Percentiles rank a stretch among this genome's conserved stretches.
These are phyloP conservation scores for Ambrosia artemisiifolia DNA, from an alignment of 129 eudicot species.

Conservation along the genomic window DNA sequence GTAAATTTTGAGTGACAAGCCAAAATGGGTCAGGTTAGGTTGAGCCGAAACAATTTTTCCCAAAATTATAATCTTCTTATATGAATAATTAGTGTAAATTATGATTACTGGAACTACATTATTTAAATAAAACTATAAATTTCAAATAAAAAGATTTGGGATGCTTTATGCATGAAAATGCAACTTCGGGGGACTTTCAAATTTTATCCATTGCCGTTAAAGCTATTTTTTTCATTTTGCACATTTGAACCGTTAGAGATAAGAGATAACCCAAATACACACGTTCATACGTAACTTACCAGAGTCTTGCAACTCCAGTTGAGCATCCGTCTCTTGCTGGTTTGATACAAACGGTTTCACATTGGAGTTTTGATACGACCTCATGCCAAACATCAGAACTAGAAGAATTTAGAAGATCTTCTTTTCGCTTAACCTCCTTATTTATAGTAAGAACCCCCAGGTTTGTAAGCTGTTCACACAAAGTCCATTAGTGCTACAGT, in stretches of 20 bases:
- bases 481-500: constrained; percentile 3
- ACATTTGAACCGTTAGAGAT: neutral
- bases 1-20: neutral
- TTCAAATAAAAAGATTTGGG: neutral
- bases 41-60: neutral
- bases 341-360: constrained; percentile 72
- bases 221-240: neutral
- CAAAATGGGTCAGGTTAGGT: neutral
- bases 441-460: constrained; percentile 73
- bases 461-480: constrained; percentile 51
- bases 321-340: constrained; percentile 96
- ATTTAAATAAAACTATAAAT: neutral
- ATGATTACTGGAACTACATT: neutral
- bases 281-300: constrained; percentile 36
- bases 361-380: constrained; percentile 63
- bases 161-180: neutral
- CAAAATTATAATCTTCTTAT: neutral
- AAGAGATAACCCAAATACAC: neutral
- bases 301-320: constrained; percentile 87
- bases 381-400: constrained; percentile 56
- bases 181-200: too few species aligned
- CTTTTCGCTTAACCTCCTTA: constrained; percentile 70
- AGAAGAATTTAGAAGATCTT: constrained; percentile 47
- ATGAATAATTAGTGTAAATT: neutral
- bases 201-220: neutral